phyloP scores from a whole-genome alignment of 2,329 filamentous ascomycete genomes.

The Fusarium falciforme region DNA sequence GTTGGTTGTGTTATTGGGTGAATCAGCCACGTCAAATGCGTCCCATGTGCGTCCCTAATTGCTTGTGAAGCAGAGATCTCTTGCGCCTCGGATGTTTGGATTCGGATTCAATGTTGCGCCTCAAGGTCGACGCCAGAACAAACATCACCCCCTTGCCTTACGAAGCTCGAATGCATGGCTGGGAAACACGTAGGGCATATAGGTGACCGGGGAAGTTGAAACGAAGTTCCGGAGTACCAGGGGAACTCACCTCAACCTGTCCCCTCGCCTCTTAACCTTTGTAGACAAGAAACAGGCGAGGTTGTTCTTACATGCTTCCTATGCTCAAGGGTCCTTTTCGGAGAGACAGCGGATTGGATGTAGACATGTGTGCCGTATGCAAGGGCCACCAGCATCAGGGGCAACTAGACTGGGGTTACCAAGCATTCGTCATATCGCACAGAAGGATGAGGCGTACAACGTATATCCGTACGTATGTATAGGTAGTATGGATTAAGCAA shows the following conservation, averaged over 20 bases:
- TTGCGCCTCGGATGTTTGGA: neutral
- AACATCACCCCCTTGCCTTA: neutral
- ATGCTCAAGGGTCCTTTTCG: neutral
- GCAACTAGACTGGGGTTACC: neutral
- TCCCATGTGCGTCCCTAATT: neutral
- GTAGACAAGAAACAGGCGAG: neutral
- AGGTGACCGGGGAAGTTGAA: neutral
- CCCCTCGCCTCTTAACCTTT: neutral
- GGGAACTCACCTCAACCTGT: neutral
- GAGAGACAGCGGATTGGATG: neutral
- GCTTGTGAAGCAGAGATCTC: neutral
- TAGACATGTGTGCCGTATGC: neutral
- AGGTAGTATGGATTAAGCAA: neutral
- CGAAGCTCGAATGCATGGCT: neutral
- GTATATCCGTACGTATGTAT: neutral
- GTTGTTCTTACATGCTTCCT: neutral
- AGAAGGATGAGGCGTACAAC: neutral
- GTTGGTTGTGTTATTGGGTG: neutral
- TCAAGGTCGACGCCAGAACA: neutral
- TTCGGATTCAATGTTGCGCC: neutral
- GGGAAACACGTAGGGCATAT: neutral
- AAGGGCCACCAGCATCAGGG: conserved; percentile 1
- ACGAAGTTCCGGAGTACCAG: neutral
- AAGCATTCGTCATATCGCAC: neutral
- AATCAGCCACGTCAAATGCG: neutral